Base-by-base conservation (phyloP, 352 stramenopile genomes). In the Phytopythium chamaehyphon region DNA sequence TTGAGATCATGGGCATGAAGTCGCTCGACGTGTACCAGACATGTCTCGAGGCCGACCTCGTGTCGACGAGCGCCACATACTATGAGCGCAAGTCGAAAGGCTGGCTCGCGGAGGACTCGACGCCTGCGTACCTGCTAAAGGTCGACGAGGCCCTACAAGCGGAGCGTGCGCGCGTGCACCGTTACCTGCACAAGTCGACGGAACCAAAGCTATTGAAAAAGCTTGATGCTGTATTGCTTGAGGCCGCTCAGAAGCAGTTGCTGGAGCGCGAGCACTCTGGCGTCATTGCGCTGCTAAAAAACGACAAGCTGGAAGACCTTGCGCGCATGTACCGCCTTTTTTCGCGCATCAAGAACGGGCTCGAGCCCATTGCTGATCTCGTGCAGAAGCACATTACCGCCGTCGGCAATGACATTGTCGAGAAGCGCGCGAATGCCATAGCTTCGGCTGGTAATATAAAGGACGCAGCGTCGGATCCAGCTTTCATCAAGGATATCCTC, bases 401-500 rank as follows among this genome's bases (percentile, higher is more conserved):
- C 2, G 76, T 93, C 14, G 86, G 86, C 21, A 95, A 92, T 51
- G 82, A 93, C 36, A 93, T 96, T 63, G 83, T 96, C 26, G 80
- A 89, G 33, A 91, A 89, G 57, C 82, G 86, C 26, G 80, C 81
- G 9, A 84, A 88, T 53, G 82, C 82, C 0, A 71, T 96, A n/a
- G 76, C 73, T 2, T 98, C 97, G 56, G 45, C 45, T 16, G 97
- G 96, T 36, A 93, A 87, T 45, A 93, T 93, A 33, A 94, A 96
- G 65, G 93, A 98, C 46, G 84, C 89, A 1, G 86, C 70, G 28
- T 90, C 78, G 59, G 95, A 99, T 64, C 94, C 95, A 2, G 83
- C 90, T 50, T 99, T 99, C 71, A 98, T 99, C 42, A 99, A 99
- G 77, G 87, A 93, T 51, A 96, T 99, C 51, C 84, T 99, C 57